Conservation (phyloP, 768 basidiomycete genomes). For the Coprinopsis marcescibilis region DNA sequence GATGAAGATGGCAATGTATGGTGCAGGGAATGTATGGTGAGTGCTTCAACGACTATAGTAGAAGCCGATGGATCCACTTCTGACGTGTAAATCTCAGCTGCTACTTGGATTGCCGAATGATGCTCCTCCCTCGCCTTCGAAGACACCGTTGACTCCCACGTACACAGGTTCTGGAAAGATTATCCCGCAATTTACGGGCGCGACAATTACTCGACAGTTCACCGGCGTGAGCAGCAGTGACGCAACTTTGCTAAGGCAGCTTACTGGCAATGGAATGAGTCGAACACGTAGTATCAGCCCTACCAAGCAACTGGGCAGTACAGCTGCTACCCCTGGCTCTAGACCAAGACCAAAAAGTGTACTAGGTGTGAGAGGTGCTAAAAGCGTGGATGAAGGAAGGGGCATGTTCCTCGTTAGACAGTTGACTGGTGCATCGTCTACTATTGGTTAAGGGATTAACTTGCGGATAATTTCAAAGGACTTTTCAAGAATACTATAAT, state of each 20-base stretch:
- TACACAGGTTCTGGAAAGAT: conserved; percentile 39
- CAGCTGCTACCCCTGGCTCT: conserved; percentile 17
- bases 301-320: conserved; percentile 53
- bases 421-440: conserved; percentile 53
- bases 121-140: conserved; percentile 48
- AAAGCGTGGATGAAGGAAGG: conserved; percentile 63
- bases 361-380: conserved; percentile 58
- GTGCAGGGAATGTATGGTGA: conserved; percentile 81
- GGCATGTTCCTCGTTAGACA: conserved; percentile 76
- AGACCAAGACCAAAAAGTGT: conserved; percentile 75
- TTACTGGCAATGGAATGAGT: conserved; percentile 64
- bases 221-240: conserved; percentile 48
- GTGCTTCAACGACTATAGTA: conserved; percentile 23
- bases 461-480: too few relatives aligned
- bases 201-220: conserved; percentile 69
- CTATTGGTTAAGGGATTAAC: conserved; percentile 6
- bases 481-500: too few relatives aligned
- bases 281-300: conserved; percentile 72
- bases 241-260: conserved; percentile 41
- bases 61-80: not conserved
- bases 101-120: conserved; percentile 47
- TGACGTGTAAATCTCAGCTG: conserved; percentile 33
- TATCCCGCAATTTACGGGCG: conserved; percentile 57
- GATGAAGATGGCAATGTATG: conserved; percentile 67
- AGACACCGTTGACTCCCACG: conserved; percentile 40